phyloP scores from a whole-genome alignment of 768 basidiomycete genomes.

The Tulasnella sp. region DNA sequence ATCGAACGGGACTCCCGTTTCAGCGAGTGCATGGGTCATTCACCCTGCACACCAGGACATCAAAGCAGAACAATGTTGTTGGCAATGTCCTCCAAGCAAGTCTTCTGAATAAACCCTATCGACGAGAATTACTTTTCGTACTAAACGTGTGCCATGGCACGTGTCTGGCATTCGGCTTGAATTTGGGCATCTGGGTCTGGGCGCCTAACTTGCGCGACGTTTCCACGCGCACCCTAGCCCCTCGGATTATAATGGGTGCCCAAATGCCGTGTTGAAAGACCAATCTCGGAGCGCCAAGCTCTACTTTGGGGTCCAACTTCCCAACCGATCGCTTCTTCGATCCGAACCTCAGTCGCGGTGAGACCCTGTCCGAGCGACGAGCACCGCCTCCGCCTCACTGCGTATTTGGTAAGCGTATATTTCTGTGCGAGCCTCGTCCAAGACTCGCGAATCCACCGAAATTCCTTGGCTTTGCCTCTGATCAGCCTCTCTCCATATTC shows the following conservation, averaged over 20 bases:
- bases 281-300: not conserved
- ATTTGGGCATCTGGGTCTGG: not conserved
- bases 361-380: not conserved
- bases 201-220: not conserved
- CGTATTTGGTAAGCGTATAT: no score
- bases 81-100: no score
- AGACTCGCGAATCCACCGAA: not conserved
- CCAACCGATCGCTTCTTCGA: not conserved
- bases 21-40: not conserved
- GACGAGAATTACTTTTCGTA: no score
- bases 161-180: no score
- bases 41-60: no score
- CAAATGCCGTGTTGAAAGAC: not conserved
- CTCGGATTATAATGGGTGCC: no score
- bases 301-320: not conserved
- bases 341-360: no score
- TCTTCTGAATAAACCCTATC: no score
- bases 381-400: not conserved
- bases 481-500: not conserved
- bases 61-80: no score
- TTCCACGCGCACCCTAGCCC: not conserved
- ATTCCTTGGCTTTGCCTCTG: not conserved
- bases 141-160: no score
- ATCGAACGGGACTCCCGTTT: no score
- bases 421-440: not conserved